Base-by-base conservation (phyloP, 192 early-diverging fungal species). In the Chytriomyces sp. region DNA sequence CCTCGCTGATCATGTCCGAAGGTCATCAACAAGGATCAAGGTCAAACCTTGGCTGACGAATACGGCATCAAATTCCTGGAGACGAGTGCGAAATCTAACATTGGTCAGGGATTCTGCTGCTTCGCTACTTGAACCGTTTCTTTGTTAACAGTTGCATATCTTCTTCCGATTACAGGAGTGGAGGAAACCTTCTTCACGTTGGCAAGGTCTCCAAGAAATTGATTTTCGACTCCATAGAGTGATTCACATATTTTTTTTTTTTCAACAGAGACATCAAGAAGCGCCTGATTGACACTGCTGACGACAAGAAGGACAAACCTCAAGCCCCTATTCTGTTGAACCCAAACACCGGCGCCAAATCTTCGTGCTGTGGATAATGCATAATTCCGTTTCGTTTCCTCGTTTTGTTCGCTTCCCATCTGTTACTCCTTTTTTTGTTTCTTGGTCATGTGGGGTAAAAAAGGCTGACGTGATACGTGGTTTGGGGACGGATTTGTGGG, bases 11-110 rank as follows among this genome's bases (percentile, higher is more conserved):
- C 23, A n/a, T 45, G n/a, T 20, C 66, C 64, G 60, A 78, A 96
- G 93, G 95, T 94, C 6, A 94, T 99, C 64, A 86, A 91, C 79
- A 97, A 93, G 84, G 97, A 97, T 77, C 95, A 95, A 83, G 98
- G 98, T 13, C 93, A 97, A 85, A 89, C 88, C n/a, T 86, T 98
- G 35, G 97, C 98, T 20, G 91, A 95, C 77, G 95, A 98, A 82
- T 93, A 96, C 71, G 91, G 91, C 61, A 94, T 99, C 80, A 92
- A 94, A 81, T 99, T 99, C 80, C 81, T 97, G 80, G 97, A 98
- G 83, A 98, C 97, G 47, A 96, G 95, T 79, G 98, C 98, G 68
- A 99, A 99, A 83, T 94, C 96, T 64, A 98, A 98, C 86, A 96
- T 94, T 85, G 93, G 94, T 80, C 45, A 10, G 81, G 68, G 26